Base-by-base conservation (phyloP, 208 protist genomes). In the Naegleria gruberi region DNA sequence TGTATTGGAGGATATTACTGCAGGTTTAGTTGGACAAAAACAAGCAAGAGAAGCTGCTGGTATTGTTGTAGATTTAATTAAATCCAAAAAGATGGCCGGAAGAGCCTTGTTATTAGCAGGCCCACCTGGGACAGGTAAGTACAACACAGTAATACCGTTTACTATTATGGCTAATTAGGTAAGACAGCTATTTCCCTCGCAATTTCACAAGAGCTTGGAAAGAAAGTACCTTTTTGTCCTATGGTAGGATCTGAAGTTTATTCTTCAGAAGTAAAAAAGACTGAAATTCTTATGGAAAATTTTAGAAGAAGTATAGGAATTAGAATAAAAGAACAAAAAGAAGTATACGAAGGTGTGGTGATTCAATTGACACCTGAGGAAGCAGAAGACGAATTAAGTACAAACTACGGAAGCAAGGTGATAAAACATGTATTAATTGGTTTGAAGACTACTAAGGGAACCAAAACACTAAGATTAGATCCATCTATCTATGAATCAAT, bases 201-300 rank as follows among this genome's bases (percentile, higher is more conserved):
- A 40, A 98, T 99, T 88, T 92, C 98, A 51, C 97, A 99, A 91
- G 99, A 99, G 92, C 96, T 99, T 4, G 99, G 99, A 8, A 93
- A 96, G n/a, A 99, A 99, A 91, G 99, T 99, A 40, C 99, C 99
- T 47, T 99, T 99, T 93, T 99, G 97, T 91, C 97, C 97, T 17
- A 98, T 98, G 96, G 98, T 99, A 40, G 99, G 98, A 45, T 99
- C 97, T 87, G 99, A 99, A 93, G 99, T 99, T 34, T 99, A 99
- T 94, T 99, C 97, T 84, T 95, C 97, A 10, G 99, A 99, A 94
- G 98, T 99, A 84, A 99, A 99, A 93, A 99, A 99, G 93, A 99
- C 99, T 51, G 98, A 99, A 92, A 97, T 99, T 45, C 94, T 99
- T 8, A 99, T 99, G 98, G 98, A 99, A 93, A 99, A 99, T 94